Percentiles rank a stretch among this genome's conserved stretches.
Evolutionary conservation across 352 stramenopile species (phyloP).

Genomic region (Saprolegnia diclina): DNA sequence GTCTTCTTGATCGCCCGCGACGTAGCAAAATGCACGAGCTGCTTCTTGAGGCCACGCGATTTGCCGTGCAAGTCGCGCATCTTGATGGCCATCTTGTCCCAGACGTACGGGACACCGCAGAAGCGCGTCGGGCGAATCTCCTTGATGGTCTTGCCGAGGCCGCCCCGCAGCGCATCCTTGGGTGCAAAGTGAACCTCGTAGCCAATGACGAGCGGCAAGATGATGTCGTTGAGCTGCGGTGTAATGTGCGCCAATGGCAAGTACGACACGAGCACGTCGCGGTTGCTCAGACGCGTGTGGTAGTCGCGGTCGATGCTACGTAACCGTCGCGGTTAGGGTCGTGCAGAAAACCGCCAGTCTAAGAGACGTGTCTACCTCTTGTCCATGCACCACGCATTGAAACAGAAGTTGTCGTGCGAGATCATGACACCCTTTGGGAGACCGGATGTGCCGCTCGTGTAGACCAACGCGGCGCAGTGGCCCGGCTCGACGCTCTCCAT

Average conservation of each 20-base stretch:
- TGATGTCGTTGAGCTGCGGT: constrained; percentile 85
- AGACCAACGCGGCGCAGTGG: constrained; percentile 88
- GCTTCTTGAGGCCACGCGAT: constrained; percentile 90
- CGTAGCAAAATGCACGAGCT: constrained; percentile 88
- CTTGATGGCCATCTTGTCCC: constrained; percentile 91
- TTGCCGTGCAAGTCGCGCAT: constrained; percentile 73
- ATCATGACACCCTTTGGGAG: constrained; percentile 95
- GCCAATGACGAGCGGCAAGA: constrained; percentile 58
- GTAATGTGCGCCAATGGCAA: constrained; percentile 87
- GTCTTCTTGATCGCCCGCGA: constrained; percentile 71
- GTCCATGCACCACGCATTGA: constrained; percentile 47
- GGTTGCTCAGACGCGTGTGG: constrained; percentile 51
- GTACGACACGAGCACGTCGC: constrained; percentile 80
- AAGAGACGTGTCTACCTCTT: constrained; percentile 36
- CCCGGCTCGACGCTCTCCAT: constrained; percentile 76
- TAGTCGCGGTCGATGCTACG: constrained; percentile 63
- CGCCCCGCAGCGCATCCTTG: constrained; percentile 83
- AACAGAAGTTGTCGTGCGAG: constrained; percentile 88
- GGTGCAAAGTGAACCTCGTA: constrained; percentile 84
- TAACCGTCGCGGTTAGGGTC: constrained; percentile 41
- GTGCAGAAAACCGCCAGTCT: constrained; percentile 39
- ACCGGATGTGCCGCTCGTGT: constrained; percentile 93
- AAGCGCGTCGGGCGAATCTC: constrained; percentile 86
- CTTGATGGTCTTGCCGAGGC: constrained; percentile 76
- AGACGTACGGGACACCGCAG: constrained; percentile 86